Conservation (phyloP, 208 protist species). For the Porcisia deanei region DNA sequence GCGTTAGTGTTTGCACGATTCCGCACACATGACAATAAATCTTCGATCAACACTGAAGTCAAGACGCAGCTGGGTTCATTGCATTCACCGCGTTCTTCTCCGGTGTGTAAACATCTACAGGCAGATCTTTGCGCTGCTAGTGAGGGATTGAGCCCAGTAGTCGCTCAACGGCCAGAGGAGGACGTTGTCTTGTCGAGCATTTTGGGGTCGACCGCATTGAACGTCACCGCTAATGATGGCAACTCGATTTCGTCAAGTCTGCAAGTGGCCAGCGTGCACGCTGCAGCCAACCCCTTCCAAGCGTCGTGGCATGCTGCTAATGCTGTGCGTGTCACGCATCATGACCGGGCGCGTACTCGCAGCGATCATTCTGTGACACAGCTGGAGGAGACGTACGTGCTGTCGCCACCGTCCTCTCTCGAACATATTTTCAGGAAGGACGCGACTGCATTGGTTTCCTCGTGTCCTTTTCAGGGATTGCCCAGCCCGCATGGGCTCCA, state of each 20-base stretch:
- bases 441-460: no score
- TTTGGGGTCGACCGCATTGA: constrained; percentile 10
- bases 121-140: not conserved
- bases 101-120: not conserved
- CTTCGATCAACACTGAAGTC: not conserved
- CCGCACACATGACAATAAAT: not conserved
- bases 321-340: not conserved
- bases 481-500: not conserved
- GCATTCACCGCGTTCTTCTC: not conserved
- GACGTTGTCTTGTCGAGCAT: constrained; percentile 29
- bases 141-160: not conserved
- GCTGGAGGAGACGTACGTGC: constrained; percentile 6
- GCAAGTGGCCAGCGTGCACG: not conserved
- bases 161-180: not conserved
- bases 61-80: not conserved
- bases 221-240: not conserved
- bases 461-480: not conserved
- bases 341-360: not conserved
- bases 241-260: not conserved
- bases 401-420: not conserved
- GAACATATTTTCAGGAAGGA: not conserved
- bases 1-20: not conserved
- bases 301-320: not conserved
- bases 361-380: not conserved
- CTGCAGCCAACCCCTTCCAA: not conserved